A percentile compares a stretch with the other conserved stretches of the same genome.
Evolutionary conservation across 495 filamentous ascomycete species (phyloP).

Genomic region (Aspergillus biplanus): DNA sequence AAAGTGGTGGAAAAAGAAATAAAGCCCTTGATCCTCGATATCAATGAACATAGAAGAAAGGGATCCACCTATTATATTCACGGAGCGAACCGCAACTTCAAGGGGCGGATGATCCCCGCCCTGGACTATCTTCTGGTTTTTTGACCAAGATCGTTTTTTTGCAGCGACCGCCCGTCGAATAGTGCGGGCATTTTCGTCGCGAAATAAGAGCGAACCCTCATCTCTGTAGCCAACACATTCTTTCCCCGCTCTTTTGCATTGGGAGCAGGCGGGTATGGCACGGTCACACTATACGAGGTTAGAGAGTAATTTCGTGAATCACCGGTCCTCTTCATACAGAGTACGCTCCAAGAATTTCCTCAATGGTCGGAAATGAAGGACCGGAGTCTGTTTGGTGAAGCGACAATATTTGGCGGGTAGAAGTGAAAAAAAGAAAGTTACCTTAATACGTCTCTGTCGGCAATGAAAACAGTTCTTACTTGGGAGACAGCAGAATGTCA

Average conservation of each 20-base stretch:
- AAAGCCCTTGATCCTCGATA: slow-evolving; percentile 6
- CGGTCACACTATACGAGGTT: slow-evolving; percentile 11
- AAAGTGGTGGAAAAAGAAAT: slow-evolving; percentile 14
- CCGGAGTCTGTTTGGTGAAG: not conserved
- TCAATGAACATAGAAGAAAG: not conserved
- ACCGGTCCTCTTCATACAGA: no score
- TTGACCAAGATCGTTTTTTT: slow-evolving; percentile 4
- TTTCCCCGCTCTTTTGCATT: slow-evolving; percentile 14
- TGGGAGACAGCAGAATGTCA: slow-evolving; percentile 16
- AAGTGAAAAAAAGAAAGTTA: not conserved
- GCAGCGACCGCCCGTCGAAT: slow-evolving; percentile 13
- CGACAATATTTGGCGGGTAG: not conserved
- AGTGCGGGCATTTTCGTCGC: slow-evolving; percentile 16
- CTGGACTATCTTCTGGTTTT: not conserved
- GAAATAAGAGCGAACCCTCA: slow-evolving; percentile 11
- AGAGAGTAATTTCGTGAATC: not conserved
- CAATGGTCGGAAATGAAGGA: no score
- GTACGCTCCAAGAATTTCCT: no score
- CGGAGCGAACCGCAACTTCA: not conserved
- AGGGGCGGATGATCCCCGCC: not conserved
- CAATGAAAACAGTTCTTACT: slow-evolving; percentile 17
- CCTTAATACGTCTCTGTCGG: slow-evolving; percentile 17
- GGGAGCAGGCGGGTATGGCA: slow-evolving; percentile 10
- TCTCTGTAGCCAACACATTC: slow-evolving; percentile 14
- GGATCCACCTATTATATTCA: not conserved